phyloP scores from a whole-genome alignment of 164 flowering plant genomes.

The Chimonanthus salicifolius region DNA sequence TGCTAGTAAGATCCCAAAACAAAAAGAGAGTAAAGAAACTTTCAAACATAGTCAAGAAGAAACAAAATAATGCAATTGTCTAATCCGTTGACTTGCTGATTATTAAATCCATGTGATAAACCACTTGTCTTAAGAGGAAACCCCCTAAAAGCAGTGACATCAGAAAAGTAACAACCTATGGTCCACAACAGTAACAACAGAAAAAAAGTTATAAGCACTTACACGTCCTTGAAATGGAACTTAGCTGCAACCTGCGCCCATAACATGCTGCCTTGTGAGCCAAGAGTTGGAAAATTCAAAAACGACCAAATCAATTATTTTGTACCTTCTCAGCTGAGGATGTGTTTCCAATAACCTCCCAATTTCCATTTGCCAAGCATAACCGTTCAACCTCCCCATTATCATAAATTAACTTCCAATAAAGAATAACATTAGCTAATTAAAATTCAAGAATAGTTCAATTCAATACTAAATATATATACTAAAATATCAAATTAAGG shows the following conservation, averaged over 20 bases:
- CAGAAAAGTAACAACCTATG: not conserved
- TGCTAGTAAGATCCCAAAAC: too few species aligned
- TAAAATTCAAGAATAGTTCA: not conserved
- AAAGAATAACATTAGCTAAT: not conserved
- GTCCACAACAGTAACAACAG: not conserved
- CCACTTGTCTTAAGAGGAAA: not conserved
- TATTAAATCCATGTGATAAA: not conserved
- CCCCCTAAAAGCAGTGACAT: not conserved
- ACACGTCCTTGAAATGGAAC: conserved; percentile 3
- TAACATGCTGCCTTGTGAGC: not conserved
- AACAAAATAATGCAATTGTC: not conserved
- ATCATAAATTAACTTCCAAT: conserved; percentile 35
- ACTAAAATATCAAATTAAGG: not conserved
- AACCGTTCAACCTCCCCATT: conserved; percentile 39
- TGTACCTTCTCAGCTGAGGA: conserved; percentile 27
- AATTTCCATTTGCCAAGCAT: conserved; percentile 34
- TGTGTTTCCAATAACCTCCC: conserved; percentile 29
- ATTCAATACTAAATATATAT: not conserved
- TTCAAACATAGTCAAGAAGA: not conserved
- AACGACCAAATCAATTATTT: not conserved
- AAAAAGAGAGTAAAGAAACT: not conserved
- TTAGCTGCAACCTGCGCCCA: conserved; percentile 6
- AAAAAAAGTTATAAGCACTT: not conserved
- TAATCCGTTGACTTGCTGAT: not conserved
- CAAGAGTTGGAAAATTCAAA: not conserved